phyloP scores from a whole-genome alignment of 257 asterid genomes.

The Eustoma russellianum region DNA sequence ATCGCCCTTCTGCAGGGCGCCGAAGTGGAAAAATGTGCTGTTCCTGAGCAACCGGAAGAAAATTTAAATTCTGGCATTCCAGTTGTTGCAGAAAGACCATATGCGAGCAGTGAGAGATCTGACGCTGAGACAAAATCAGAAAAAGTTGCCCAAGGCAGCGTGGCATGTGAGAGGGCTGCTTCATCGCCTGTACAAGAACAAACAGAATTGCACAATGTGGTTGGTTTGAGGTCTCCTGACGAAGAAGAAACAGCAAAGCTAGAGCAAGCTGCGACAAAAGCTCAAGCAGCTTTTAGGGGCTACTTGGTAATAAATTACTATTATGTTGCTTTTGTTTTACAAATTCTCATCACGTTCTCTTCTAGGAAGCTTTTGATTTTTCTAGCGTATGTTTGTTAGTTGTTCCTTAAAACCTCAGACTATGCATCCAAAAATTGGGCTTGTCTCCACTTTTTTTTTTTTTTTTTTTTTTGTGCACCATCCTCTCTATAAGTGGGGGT shows the following conservation, averaged over 20 bases:
- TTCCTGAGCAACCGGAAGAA: conserved; percentile 23
- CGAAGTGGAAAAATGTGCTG: conserved; percentile 29
- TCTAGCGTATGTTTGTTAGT: neutral
- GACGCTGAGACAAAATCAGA: conserved; percentile 33
- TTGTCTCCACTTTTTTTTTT: neutral
- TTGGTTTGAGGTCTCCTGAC: conserved; percentile 16
- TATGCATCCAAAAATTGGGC: neutral
- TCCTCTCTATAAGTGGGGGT: too few species aligned
- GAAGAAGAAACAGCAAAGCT: conserved; percentile 37
- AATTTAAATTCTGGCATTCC: conserved; percentile 36
- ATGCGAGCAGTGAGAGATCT: conserved; percentile 30
- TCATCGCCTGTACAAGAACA: conserved; percentile 31
- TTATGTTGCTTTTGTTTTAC: neutral
- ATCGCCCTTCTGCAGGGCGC: conserved; percentile 35
- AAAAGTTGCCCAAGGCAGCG: conserved; percentile 22
- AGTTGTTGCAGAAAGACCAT: conserved; percentile 28
- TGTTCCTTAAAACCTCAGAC: neutral
- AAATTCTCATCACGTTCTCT: too few species aligned
- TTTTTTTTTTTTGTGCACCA: too few species aligned
- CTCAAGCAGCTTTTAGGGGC: conserved; percentile 45
- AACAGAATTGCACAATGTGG: conserved; percentile 23
- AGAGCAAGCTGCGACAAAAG: conserved; percentile 46
- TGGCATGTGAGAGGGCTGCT: conserved; percentile 28
- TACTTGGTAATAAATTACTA: conserved; percentile 26
- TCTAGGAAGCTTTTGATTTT: neutral